Conservation (phyloP, 2,329 filamentous ascomycete genomes). For the Fusarium camptoceras region DNA sequence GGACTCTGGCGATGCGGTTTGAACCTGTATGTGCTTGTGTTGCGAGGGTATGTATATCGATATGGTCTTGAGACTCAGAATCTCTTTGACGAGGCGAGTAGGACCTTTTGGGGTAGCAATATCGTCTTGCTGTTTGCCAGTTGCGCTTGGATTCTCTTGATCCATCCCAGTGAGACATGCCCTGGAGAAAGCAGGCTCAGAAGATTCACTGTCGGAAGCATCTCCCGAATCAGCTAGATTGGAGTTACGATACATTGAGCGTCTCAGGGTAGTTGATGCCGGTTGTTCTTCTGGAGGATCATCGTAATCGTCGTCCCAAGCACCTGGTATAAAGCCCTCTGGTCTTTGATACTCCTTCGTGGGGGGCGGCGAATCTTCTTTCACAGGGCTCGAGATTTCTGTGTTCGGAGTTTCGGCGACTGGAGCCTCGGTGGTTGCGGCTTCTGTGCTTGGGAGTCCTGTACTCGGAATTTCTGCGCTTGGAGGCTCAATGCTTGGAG, state of each 20-base stretch:
- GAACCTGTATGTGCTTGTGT: slow-evolving; percentile 58
- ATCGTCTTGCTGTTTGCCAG: slow-evolving; percentile 52
- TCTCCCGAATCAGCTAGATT: slow-evolving; percentile 13
- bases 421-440: not conserved
- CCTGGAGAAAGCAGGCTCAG: slow-evolving; percentile 48
- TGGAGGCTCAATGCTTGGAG: not conserved
- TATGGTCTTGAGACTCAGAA: slow-evolving; percentile 62
- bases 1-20: slow-evolving; percentile 47
- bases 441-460: not conserved
- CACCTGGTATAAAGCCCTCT: slow-evolving; percentile 60
- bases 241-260: slow-evolving; percentile 19
- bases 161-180: slow-evolving; percentile 39
- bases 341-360: slow-evolving; percentile 15
- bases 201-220: slow-evolving; percentile 42
- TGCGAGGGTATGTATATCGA: slow-evolving; percentile 66
- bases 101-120: slow-evolving; percentile 63
- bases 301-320: slow-evolving; percentile 60
- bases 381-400: slow-evolving; percentile 10
- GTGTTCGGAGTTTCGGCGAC: not conserved
- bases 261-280: slow-evolving; percentile 7
- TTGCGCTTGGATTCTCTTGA: slow-evolving; percentile 16
- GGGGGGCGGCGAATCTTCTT: not conserved
- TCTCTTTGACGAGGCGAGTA: slow-evolving; percentile 67
- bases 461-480: not conserved
- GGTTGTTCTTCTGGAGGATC: slow-evolving; percentile 27